phyloP scores from a whole-genome alignment of 2,329 filamentous ascomycete genomes.

The Verticillium klebahnii region DNA sequence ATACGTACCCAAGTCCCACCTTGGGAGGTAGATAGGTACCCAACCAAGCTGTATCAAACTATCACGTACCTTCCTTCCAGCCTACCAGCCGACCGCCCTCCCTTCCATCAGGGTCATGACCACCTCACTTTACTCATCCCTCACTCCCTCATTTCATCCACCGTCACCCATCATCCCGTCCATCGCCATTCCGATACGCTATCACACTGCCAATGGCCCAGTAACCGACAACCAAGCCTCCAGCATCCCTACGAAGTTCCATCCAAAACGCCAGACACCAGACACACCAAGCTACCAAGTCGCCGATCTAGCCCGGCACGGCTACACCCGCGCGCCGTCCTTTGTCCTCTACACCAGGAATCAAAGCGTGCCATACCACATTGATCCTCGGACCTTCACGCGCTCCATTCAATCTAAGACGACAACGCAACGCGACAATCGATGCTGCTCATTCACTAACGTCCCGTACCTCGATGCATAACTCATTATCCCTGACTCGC shows the following conservation, averaged over 20 bases:
- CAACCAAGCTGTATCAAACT: no score
- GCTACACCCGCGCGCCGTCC: background rate
- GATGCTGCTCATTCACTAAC: background rate
- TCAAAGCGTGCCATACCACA: background rate
- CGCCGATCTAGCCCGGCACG: background rate
- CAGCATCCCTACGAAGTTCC: no score
- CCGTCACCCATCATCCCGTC: no score
- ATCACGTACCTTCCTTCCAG: background rate
- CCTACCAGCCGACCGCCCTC: no score
- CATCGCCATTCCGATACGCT: no score
- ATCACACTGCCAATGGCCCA: no score
- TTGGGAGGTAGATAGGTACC: no score
- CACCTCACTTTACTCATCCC: no score
- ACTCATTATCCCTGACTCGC: background rate
- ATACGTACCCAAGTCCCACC: background rate
- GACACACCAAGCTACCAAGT: background rate
- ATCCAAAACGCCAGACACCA: no score
- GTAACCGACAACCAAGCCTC: no score
- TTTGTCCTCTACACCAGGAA: background rate
- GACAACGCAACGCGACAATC: background rate
- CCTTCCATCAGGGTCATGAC: no score
- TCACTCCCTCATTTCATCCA: no score
- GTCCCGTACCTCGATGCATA: background rate
- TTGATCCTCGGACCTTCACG: background rate
- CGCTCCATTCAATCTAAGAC: background rate